These are phyloP conservation scores for Mycena venus DNA, from an alignment of 768 basidiomycete genomes.

Conservation along the genomic window DNA sequence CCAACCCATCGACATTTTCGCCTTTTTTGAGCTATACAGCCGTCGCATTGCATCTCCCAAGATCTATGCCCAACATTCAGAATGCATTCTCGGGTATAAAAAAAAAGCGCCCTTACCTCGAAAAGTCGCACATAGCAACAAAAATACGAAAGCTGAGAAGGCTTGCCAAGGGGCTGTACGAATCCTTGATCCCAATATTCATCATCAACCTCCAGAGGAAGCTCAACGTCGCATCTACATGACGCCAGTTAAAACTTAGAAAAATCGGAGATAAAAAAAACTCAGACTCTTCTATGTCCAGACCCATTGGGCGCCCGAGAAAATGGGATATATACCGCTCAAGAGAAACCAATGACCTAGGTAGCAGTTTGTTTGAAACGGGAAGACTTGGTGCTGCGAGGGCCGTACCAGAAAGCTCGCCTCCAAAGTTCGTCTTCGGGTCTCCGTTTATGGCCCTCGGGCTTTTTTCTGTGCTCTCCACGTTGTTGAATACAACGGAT, in stretches of 20 bases:
- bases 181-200: slow-evolving; percentile 65
- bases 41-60: slow-evolving; percentile 72
- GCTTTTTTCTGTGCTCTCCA: background rate
- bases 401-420: background rate
- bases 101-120: slow-evolving; percentile 42
- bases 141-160: slow-evolving; percentile 67
- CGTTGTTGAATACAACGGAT: background rate
- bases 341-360: slow-evolving; percentile 45
- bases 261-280: slow-evolving; percentile 8
- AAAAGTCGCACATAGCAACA: slow-evolving; percentile 65
- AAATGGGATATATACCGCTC: slow-evolving; percentile 56
- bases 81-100: background rate
- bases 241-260: background rate
- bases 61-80: slow-evolving; percentile 45
- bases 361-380: background rate
- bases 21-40: slow-evolving; percentile 59
- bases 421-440: background rate
- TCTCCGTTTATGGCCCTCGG: background rate
- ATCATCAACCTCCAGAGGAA: slow-evolving; percentile 72
- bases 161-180: slow-evolving; percentile 73
- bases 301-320: slow-evolving; percentile 74
- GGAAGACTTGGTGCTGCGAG: background rate
- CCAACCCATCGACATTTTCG: slow-evolving; percentile 48
- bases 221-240: slow-evolving; percentile 76
- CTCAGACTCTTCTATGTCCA: slow-evolving; percentile 78